Conservation (phyloP, 257 asterid species). For the Scutellaria barbata region DNA sequence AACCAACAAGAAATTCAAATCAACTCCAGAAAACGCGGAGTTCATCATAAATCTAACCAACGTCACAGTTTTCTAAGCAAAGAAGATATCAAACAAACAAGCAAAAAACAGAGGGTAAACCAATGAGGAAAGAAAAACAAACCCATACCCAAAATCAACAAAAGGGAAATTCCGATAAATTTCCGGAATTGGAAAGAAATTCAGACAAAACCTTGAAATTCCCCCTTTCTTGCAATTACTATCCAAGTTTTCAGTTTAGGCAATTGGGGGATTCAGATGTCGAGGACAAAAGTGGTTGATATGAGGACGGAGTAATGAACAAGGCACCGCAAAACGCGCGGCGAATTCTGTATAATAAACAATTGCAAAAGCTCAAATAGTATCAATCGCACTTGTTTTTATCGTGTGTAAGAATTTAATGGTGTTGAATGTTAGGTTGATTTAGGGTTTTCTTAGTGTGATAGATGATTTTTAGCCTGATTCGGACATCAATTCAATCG, state of each 20-base stretch:
- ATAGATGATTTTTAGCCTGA: constrained; percentile 25
- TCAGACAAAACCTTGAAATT: constrained; percentile 27
- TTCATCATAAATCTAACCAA: background rate
- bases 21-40: constrained; percentile 13
- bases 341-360: constrained; percentile 37
- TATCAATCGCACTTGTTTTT: constrained; percentile 4
- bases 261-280: constrained; percentile 15
- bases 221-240: background rate
- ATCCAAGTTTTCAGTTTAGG: background rate
- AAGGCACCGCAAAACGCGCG: constrained; percentile 40
- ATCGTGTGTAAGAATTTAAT: constrained; percentile 18
- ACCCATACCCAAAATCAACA: constrained; percentile 35
- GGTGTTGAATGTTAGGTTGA: constrained; percentile 22
- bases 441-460: constrained; percentile 17
- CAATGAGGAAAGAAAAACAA: constrained; percentile 2
- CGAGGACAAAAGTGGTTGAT: constrained; percentile 31
- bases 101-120: background rate
- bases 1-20: constrained; percentile 18
- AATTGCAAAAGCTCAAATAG: constrained; percentile 1
- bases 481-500: constrained; percentile 34
- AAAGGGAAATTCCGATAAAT: background rate
- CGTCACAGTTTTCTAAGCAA: background rate
- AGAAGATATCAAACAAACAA: constrained; percentile 11
- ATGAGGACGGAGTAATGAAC: constrained; percentile 37
- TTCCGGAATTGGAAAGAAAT: constrained; percentile 29